Conservation (phyloP, 257 asterid genomes). For the Nicotiana knightiana region DNA sequence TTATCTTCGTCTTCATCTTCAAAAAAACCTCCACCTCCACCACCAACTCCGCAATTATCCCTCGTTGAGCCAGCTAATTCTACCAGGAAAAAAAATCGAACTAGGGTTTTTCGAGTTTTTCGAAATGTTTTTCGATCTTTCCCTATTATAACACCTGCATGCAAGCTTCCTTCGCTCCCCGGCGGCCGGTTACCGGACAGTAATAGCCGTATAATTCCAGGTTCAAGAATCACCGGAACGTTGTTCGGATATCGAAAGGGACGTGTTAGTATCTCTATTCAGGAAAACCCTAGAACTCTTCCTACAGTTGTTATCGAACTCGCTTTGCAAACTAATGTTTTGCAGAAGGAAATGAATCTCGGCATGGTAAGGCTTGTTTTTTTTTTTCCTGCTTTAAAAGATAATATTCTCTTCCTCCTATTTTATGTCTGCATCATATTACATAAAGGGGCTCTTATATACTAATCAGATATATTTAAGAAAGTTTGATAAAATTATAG, state of each 20-base stretch:
- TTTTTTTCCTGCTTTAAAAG: background rate
- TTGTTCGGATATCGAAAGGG: slow-evolving; percentile 61
- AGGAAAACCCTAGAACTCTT: slow-evolving; percentile 36
- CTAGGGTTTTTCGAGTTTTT: slow-evolving; percentile 44
- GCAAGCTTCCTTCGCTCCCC: slow-evolving; percentile 62
- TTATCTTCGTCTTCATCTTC: background rate
- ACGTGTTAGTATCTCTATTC: slow-evolving; percentile 40
- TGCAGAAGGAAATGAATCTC: slow-evolving; percentile 38
- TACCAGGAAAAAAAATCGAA: slow-evolving; percentile 31
- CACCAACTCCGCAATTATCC: slow-evolving; percentile 23
- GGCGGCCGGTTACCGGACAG: slow-evolving; percentile 26
- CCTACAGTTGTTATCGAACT: slow-evolving; percentile 36
- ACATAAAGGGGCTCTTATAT: no score
- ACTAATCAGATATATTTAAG: no score
- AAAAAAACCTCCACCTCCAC: background rate
- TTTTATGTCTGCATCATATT: background rate
- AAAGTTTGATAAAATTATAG: no score
- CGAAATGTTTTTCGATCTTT: slow-evolving; percentile 73
- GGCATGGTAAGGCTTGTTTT: slow-evolving; percentile 29
- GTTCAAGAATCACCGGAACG: slow-evolving; percentile 48
- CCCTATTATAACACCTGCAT: slow-evolving; percentile 61
- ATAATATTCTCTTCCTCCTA: background rate
- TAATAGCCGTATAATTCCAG: slow-evolving; percentile 7
- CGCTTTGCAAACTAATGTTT: slow-evolving; percentile 35
- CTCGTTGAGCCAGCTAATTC: slow-evolving; percentile 53